Conservation (phyloP, 148 eudicot species). For the Bassia scoparia region DNA sequence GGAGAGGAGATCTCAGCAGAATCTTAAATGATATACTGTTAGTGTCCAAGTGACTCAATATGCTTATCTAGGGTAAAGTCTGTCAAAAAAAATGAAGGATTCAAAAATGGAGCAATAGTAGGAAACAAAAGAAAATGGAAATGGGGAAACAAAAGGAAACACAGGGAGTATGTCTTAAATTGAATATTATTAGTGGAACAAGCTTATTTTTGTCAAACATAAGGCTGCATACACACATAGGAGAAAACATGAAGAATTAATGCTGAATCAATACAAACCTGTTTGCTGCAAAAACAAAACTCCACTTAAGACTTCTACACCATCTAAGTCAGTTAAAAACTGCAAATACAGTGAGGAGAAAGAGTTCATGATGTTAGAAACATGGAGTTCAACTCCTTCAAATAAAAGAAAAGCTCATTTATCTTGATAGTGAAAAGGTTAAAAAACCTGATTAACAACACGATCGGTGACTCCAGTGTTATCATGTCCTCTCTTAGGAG, state of each 20-base stretch:
- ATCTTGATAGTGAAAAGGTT: neutral
- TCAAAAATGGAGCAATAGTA: too few relatives aligned
- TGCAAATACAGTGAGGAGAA: constrained; percentile 31
- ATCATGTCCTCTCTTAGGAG: constrained; percentile 99
- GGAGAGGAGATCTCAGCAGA: too few relatives aligned
- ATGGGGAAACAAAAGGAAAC: too few relatives aligned
- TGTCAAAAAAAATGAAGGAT: too few relatives aligned
- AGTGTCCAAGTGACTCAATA: too few relatives aligned
- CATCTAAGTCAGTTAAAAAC: constrained; percentile 96
- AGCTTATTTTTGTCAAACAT: too few relatives aligned
- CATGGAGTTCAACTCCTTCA: neutral
- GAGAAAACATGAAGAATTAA: neutral
- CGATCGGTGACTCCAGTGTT: constrained; percentile 99
- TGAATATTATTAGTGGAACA: too few relatives aligned
- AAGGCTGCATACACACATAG: neutral
- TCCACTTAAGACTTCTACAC: constrained; percentile 90
- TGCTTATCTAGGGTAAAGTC: too few relatives aligned
- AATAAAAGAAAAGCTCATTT: neutral
- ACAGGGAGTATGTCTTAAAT: too few relatives aligned
- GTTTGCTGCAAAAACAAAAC: constrained; percentile 99
- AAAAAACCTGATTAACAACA: constrained; percentile 86
- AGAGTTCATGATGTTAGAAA: constrained; percentile 5
- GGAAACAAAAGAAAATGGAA: too few relatives aligned
- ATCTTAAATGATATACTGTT: too few relatives aligned
- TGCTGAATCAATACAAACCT: constrained; percentile 42